A percentile compares a stretch with the other conserved stretches of the same genome.
phyloP scores from a whole-genome alignment of 2,329 filamentous ascomycete genomes.

The Balansia obtecta region DNA sequence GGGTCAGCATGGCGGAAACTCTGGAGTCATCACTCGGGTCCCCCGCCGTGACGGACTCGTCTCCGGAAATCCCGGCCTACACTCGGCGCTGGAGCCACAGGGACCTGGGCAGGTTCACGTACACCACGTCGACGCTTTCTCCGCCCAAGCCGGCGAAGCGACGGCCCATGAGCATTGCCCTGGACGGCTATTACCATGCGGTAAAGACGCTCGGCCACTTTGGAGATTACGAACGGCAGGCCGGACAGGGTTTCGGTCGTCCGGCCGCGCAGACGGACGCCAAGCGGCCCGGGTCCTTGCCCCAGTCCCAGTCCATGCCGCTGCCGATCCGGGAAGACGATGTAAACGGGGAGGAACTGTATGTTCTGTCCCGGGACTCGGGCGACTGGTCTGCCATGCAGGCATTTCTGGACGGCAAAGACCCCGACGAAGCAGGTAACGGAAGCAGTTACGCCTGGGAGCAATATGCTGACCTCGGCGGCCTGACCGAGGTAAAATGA shows the following conservation, averaged over 20 bases:
- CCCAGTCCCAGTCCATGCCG: constrained; percentile 8
- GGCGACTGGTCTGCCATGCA: constrained; percentile 26
- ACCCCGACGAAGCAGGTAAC: constrained; percentile 9
- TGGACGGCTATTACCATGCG: constrained; percentile 16
- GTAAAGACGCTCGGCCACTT: constrained; percentile 14
- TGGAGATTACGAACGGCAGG: constrained; percentile 12
- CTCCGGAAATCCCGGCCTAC: constrained; percentile 11
- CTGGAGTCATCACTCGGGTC: constrained; percentile 15
- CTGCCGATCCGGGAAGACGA: constrained; percentile 10
- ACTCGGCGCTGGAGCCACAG: constrained; percentile 17
- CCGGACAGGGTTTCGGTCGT: constrained; percentile 10
- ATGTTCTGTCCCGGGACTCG: constrained; percentile 15
- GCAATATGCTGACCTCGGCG: constrained; percentile 33
- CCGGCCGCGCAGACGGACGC: constrained; percentile 14
- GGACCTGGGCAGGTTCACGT: constrained; percentile 9
- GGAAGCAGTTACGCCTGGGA: constrained; percentile 27
- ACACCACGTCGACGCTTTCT: constrained; percentile 9
- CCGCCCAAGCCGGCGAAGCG: constrained; percentile 11
- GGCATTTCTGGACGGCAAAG: constrained; percentile 19
- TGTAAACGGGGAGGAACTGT: constrained; percentile 16
- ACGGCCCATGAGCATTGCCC: constrained; percentile 16
- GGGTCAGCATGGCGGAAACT: constrained; percentile 14
- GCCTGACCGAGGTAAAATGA: constrained; percentile 27
- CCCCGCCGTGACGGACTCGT: constrained; percentile 10
- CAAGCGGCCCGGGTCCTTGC: constrained; percentile 11